Base-by-base conservation (phyloP, 208 protist genomes). In the Acanthamoeba healyi region DNA sequence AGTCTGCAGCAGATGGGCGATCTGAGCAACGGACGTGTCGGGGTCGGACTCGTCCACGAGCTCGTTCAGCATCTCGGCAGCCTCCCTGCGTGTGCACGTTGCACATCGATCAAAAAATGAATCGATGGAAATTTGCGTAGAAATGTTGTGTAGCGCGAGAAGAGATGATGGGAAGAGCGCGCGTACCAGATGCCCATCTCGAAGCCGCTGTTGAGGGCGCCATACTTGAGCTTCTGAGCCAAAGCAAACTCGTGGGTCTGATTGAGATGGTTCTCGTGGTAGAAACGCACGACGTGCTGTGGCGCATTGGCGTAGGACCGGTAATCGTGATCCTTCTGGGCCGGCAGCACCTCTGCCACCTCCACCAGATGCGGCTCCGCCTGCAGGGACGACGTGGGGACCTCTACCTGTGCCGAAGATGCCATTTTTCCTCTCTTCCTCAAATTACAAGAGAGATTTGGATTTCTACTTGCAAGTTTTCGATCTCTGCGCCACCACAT, bases 1-100 rank as follows among this genome's bases (percentile, higher is more conserved):
- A 0, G 96, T 97, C 65, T 97, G 96, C 17, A 97, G 63, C 17
- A 92, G 54, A 92, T 97, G 96, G 56, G 95, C 94, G 34, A 95
- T 96, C 51, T 97, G 95, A 15, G 96, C 94, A 19, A 97, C 82
- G 10, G 88, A 54, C 38, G 79, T 88, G 58, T 97, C 96, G 7
- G 96, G 96, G 32, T 97, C 96, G n/a, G 74, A 87, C 12, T 96
- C 93, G 61, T 96, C 95, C 0, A 96, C 51, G 9, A 96, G 65
- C 26, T 58, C 88, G 63, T 96, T 96, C 19, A 97, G 95, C 42
- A 94, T 9, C 29, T 96, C 95, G 38, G 96, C 88, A 10, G 95
- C 96, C 29, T 97, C 95, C 96, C 58, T 92, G n/a, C 29, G 34
- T 10, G 32, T 12, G 29, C 12, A 22, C 32, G 42, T 46, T 46